Percentiles rank a stretch among this genome's conserved stretches.
phyloP scores from a whole-genome alignment of 495 filamentous ascomycete genomes.

The Penicillium robsamsonii region DNA sequence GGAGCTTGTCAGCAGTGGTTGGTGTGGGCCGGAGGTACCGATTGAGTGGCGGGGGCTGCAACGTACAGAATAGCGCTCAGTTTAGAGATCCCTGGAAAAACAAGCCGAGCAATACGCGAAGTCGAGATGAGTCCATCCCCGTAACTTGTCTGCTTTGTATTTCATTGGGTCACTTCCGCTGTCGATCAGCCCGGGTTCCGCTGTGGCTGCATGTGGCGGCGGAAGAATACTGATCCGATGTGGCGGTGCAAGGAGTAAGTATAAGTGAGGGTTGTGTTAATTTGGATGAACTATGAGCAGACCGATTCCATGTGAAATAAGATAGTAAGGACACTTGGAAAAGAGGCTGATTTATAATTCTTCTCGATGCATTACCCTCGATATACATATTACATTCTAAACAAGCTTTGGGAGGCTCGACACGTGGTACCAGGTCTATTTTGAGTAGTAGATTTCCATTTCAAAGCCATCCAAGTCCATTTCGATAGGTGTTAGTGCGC shows the following conservation, averaged over 20 bases:
- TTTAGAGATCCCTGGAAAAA: constrained; percentile 1
- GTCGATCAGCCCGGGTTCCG: constrained; percentile 35
- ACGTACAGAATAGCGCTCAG: constrained; percentile 7
- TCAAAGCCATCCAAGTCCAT: not conserved
- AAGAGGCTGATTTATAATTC: not conserved
- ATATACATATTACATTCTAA: not conserved
- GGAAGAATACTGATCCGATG: constrained; percentile 39
- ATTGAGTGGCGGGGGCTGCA: not conserved
- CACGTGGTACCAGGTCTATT: constrained; percentile 5
- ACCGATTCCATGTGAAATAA: not conserved
- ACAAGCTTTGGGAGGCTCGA: constrained; percentile 7
- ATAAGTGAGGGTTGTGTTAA: too few species aligned
- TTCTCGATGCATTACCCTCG: not conserved
- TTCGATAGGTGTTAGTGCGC: not conserved
- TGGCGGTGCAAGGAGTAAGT: constrained; percentile 30
- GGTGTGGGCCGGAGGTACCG: constrained; percentile 1
- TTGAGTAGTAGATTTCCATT: constrained; percentile 2
- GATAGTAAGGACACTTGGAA: not conserved
- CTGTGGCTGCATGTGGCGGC: constrained; percentile 25
- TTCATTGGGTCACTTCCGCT: constrained; percentile 36
- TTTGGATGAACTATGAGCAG: not conserved
- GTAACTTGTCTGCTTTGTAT: constrained; percentile 17
- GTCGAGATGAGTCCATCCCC: constrained; percentile 15
- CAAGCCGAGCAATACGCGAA: constrained; percentile 6
- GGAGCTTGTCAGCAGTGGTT: constrained; percentile 15